These are phyloP conservation scores for Yamadazyma atmosphaerica DNA, from an alignment of 1,139 yeast species.

Conservation along the genomic window DNA sequence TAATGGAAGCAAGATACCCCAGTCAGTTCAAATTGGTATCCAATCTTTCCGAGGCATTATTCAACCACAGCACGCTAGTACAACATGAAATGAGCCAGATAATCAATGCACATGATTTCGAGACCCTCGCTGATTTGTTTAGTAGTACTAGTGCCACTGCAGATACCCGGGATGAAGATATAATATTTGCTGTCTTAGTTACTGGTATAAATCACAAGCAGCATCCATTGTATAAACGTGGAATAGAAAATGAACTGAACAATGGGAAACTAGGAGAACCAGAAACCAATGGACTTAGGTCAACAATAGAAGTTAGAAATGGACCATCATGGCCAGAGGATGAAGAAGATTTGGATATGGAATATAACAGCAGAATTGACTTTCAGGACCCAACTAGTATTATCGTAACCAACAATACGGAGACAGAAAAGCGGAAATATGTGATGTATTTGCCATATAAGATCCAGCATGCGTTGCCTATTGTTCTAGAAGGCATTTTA, in stretches of 20 bases:
- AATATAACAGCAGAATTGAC: conserved; percentile 33
- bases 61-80: conserved; percentile 35
- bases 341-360: conserved; percentile 26
- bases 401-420: conserved; percentile 28
- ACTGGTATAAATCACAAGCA: conserved; percentile 25
- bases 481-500: conserved; percentile 27
- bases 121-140: conserved; percentile 13
- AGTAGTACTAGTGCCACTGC: conserved; percentile 18
- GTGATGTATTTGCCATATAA: conserved; percentile 41
- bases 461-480: conserved; percentile 43
- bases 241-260: conserved; percentile 3
- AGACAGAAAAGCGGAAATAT: conserved; percentile 20
- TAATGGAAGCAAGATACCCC: conserved; percentile 42
- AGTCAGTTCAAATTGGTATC: conserved; percentile 36
- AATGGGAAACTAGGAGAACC: too few relatives aligned
- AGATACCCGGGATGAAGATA: conserved; percentile 35
- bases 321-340: conserved; percentile 43
- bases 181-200: conserved; percentile 39
- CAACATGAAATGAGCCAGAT: conserved; percentile 31
- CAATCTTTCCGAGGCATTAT: conserved; percentile 36
- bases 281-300: conserved; percentile 7
- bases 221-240: conserved; percentile 7
- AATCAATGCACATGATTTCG: conserved; percentile 16
- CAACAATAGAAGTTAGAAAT: conserved; percentile 43
- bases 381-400: conserved; percentile 49